Percentiles rank a stretch among this genome's conserved stretches.
Conservation (phyloP, 108 stramenopile genomes). For the Thalassiosira profunda region DNA sequence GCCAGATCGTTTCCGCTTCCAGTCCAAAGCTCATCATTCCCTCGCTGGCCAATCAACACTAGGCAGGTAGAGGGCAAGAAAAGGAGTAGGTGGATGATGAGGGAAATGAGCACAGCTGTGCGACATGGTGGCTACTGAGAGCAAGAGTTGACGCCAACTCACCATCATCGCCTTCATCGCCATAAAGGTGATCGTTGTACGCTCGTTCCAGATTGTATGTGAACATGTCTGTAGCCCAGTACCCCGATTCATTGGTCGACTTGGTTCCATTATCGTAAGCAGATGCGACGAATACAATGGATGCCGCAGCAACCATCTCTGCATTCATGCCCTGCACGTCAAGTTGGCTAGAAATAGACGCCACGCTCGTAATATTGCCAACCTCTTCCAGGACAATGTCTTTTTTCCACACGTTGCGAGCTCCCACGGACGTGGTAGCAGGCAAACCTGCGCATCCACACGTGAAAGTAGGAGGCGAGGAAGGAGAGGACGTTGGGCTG, state of each 20-base stretch:
- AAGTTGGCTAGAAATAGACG: constrained; percentile 1
- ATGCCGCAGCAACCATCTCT: constrained; percentile 4
- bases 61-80: too few relatives aligned
- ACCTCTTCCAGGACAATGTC: constrained; percentile 21
- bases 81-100: too few relatives aligned
- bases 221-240: constrained; percentile 16
- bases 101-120: too few relatives aligned
- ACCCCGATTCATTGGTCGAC: neutral
- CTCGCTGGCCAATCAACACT: constrained; percentile 43
- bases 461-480: too few relatives aligned
- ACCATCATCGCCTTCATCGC: constrained; percentile 27
- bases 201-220: constrained; percentile 7
- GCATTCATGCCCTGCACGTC: constrained; percentile 5
- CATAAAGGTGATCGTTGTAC: constrained; percentile 21
- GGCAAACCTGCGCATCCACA: too few relatives aligned
- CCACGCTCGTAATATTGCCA: constrained; percentile 12
- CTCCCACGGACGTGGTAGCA: too few relatives aligned
- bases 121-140: too few relatives aligned
- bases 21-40: constrained; percentile 20
- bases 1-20: constrained; percentile 12
- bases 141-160: too few relatives aligned
- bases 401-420: constrained; percentile 2
- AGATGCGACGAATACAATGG: constrained; percentile 13
- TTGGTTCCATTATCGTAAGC: constrained; percentile 5
- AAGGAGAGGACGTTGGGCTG: too few relatives aligned